Percentiles rank a stretch among this genome's conserved stretches.
These are phyloP conservation scores for Phlyctochytrium arcticum DNA, from an alignment of 192 early-diverging fungal genomes.

Conservation along the genomic window DNA sequence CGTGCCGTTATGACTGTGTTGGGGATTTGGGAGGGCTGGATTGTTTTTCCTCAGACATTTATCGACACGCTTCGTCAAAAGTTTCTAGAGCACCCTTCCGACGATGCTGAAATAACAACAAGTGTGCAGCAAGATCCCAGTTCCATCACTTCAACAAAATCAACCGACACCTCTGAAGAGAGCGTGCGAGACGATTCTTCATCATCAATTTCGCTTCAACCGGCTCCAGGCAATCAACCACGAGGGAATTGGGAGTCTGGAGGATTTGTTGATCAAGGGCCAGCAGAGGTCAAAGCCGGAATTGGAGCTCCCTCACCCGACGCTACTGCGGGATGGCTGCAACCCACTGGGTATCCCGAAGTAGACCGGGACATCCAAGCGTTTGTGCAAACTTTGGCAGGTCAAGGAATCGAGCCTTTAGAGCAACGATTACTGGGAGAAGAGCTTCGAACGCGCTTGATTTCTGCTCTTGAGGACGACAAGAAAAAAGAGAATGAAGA, in stretches of 20 bases:
- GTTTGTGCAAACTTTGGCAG: neutral
- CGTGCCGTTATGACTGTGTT: conserved; percentile 63
- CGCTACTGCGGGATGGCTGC: neutral
- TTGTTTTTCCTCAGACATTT: conserved; percentile 72
- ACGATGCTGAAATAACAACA: neutral
- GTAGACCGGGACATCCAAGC: neutral
- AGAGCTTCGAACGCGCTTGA: neutral
- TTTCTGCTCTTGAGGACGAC: neutral
- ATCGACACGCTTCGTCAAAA: conserved; percentile 50
- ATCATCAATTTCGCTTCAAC: no score
- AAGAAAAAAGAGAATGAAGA: neutral
- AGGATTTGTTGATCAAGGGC: no score
- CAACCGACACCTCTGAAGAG: neutral
- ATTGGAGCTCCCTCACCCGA: no score
- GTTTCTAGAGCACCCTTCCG: no score
- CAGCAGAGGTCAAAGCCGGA: no score
- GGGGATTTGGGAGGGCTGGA: conserved; percentile 85
- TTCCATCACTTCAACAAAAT: neutral
- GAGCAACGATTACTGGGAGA: neutral
- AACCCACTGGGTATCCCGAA: neutral
- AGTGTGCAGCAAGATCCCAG: neutral
- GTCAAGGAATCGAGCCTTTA: neutral
- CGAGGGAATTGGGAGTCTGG: no score
- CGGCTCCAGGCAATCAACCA: no score
- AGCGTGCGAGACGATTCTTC: no score